Conservation (phyloP, 805 yeast genomes). For the Priceomyces castillae region DNA sequence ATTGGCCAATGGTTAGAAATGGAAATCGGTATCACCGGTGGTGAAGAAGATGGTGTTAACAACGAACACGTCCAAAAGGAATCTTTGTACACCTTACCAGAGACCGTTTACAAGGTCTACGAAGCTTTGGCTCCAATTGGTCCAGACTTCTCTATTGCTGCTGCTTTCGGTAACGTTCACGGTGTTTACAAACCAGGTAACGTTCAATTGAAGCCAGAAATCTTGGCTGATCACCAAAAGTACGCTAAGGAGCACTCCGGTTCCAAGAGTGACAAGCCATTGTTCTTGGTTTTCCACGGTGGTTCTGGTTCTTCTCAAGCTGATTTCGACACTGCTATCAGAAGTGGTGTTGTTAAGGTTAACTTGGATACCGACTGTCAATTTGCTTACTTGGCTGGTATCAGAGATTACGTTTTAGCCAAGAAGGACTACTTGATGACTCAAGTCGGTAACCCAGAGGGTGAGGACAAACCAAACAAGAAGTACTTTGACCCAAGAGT, state of each 20-base stretch:
- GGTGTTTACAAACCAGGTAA: constrained; percentile 99
- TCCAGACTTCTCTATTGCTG: constrained; percentile 98
- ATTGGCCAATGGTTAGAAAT: constrained; percentile 97
- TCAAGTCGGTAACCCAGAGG: constrained; percentile 99
- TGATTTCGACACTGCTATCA: constrained; percentile 90
- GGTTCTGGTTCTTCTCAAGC: constrained; percentile 96
- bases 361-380: constrained; percentile 99
- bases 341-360: constrained; percentile 96
- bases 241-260: constrained; percentile 72
- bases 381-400: constrained; percentile 94
- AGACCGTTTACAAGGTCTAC: constrained; percentile 89
- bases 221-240: constrained; percentile 93
- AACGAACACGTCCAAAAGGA: constrained; percentile 90
- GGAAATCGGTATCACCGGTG: constrained; percentile 99
- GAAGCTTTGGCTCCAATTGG: constrained; percentile 86
- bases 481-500: constrained; percentile 99
- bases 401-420: constrained; percentile 93
- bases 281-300: constrained; percentile 99
- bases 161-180: constrained; percentile 99
- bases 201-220: constrained; percentile 87
- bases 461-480: constrained; percentile 99
- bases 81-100: constrained; percentile 89
- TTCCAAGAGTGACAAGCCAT: constrained; percentile 59
- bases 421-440: constrained; percentile 91
- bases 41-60: constrained; percentile 99